phyloP scores from a whole-genome alignment of 1,284 basidiomycete genomes.

The Naganishia albida region DNA sequence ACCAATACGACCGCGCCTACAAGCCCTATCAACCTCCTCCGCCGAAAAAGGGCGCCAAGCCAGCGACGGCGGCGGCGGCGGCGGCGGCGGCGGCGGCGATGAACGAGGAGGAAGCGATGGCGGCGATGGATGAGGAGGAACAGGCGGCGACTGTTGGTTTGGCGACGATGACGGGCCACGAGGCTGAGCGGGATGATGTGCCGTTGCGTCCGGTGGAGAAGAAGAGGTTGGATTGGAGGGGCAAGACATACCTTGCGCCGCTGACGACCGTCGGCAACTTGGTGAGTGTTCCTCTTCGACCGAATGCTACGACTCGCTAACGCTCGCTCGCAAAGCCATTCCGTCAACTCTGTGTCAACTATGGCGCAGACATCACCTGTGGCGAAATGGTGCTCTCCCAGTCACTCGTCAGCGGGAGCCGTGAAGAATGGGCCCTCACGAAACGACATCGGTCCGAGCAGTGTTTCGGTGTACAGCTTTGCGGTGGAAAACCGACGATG shows the following conservation, averaged over 20 bases:
- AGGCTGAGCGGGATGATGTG: conserved; percentile 57
- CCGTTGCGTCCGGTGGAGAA: conserved; percentile 77
- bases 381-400: conserved; percentile 86
- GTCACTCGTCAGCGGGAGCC: conserved; percentile 77
- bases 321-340: conserved; percentile 67
- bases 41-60: conserved; percentile 4
- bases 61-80: background rate
- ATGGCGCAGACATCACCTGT: conserved; percentile 92
- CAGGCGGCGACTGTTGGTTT: conserved; percentile 33
- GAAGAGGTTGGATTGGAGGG: conserved; percentile 79
- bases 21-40: conserved; percentile 9
- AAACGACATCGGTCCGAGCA: conserved; percentile 81
- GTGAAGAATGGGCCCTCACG: conserved; percentile 88
- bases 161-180: conserved; percentile 28
- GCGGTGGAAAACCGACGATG: conserved; percentile 55
- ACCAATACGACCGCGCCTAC: conserved; percentile 20
- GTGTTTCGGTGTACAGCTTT: conserved; percentile 84
- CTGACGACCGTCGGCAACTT: conserved; percentile 94
- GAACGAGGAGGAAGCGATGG: conserved; percentile 24
- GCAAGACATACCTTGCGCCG: conserved; percentile 89
- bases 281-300: conserved; percentile 58
- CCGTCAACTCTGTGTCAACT: conserved; percentile 78
- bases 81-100: background rate
- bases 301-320: background rate
- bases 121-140: conserved; percentile 39